Evolutionary conservation across 2,329 filamentous ascomycete species (phyloP), one percentile per base, ranked within the genome.

Genomic region (Aspergillus sp.): DNA sequence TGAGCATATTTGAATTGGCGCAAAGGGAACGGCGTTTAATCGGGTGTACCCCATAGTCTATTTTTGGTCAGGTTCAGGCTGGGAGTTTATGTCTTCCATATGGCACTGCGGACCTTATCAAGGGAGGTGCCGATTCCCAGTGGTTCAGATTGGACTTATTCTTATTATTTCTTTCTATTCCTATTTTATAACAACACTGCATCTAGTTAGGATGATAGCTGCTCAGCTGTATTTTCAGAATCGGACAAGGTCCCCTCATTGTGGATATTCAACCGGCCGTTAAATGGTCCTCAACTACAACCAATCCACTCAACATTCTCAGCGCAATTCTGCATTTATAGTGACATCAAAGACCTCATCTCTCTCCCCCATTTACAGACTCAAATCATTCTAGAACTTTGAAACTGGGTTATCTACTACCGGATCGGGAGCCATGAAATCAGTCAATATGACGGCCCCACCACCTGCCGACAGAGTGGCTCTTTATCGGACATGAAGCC

Each of bases 21-120:
- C 64, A 59, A 56, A 57, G 50, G 42, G 62, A 50, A 57, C 20
- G 65, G 65, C 62, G 65, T 67, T 66, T 37, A 49, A 52, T 42
- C 58, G 59, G 51, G 59, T 37, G 50, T 59, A 51, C 55, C 48
- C 9, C 27, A 30, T 30, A 30, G 8, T 30, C 27, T 47, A 37
- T 46, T 57, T 55, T 54, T 57, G 49, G 33, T 55, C 47, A 17
- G 42, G 46, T 56, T 54, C 46, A 54, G 37, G 27, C 40, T 51
- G 30, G 49, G 50, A 51, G 42, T 48, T 56, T 22, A 33, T 40
- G n/a, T 19, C 17, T 13, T 51, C 22, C 33, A 47, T 27, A 45
- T 45, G 44, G 51, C 47, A 39, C 51, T 53, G 22, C 17, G 27
- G 50, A 54, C 47, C 51, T 20, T 34, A 46, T 48, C 11, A 22